Evolutionary conservation across 2,329 filamentous ascomycete genomes (phyloP).

Genomic region (Pseudopithomyces maydicus): DNA sequence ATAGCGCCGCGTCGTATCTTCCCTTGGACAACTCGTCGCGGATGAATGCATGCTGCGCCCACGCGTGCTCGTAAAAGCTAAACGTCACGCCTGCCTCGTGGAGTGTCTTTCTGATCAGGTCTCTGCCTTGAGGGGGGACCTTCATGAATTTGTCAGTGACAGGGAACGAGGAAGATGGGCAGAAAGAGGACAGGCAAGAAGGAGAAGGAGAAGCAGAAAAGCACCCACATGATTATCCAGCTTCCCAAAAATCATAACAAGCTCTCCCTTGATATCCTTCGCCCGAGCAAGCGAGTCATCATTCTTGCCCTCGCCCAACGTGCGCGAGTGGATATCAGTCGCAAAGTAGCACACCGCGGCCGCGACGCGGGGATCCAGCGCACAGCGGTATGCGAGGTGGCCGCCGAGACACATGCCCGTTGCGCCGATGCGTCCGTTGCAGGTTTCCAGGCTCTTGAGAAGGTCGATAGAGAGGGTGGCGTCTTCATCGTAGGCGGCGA

Average conservation of each 20-base stretch:
- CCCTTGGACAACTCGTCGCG: conserved; percentile 91
- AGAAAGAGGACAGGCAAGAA: no score
- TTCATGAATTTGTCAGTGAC: no score
- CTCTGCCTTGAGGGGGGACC: conserved; percentile 73
- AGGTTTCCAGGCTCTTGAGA: conserved; percentile 50
- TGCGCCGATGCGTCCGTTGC: conserved; percentile 71
- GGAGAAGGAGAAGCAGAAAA: no score
- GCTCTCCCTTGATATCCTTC: conserved; percentile 73
- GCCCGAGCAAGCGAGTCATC: conserved; percentile 68
- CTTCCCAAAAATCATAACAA: conserved; percentile 90
- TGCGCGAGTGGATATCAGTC: conserved; percentile 83
- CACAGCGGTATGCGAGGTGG: conserved; percentile 76
- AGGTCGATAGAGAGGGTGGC: conserved; percentile 50
- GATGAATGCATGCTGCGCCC: conserved; percentile 95
- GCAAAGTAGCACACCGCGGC: conserved; percentile 89
- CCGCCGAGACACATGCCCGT: conserved; percentile 77
- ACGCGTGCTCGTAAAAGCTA: conserved; percentile 87
- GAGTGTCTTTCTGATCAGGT: conserved; percentile 81
- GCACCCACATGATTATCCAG: conserved; percentile 78
- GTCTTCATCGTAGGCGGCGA: conserved; percentile 79
- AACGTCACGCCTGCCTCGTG: conserved; percentile 76
- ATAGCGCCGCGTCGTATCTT: conserved; percentile 86
- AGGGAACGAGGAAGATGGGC: no score
- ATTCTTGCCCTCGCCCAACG: conserved; percentile 70
- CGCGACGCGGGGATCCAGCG: conserved; percentile 75